Percentiles rank a stretch among this genome's conserved stretches.
phyloP scores from a whole-genome alignment of 495 filamentous ascomycete species.

The Aspergillus indologenus region DNA sequence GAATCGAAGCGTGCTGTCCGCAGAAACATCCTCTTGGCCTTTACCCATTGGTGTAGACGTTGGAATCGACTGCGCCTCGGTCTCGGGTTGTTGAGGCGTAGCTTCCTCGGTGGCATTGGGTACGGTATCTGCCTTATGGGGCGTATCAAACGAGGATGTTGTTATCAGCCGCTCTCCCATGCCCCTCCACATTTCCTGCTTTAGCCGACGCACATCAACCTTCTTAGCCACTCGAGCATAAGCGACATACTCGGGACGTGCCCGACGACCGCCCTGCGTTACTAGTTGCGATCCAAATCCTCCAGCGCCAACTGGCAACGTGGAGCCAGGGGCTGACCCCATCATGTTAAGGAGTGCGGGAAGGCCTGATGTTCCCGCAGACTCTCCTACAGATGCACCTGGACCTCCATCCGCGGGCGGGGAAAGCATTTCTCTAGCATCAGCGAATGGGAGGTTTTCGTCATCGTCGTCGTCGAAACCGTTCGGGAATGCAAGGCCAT shows the following conservation, averaged over 20 bases:
- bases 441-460: constrained; percentile 82
- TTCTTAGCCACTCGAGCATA: constrained; percentile 97
- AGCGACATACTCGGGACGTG: constrained; percentile 92
- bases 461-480: constrained; percentile 68
- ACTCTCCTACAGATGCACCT: constrained; percentile 37
- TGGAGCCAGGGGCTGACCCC: constrained; percentile 38
- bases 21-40: constrained; percentile 18
- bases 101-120: constrained; percentile 22
- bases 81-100: constrained; percentile 28
- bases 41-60: constrained; percentile 33
- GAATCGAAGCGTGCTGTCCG: constrained; percentile 66
- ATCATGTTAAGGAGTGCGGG: constrained; percentile 43
- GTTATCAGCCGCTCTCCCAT: constrained; percentile 57
- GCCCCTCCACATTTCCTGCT: constrained; percentile 94
- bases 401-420: constrained; percentile 55
- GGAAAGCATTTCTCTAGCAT: constrained; percentile 86
- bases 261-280: constrained; percentile 71
- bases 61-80: constrained; percentile 25
- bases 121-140: constrained; percentile 26
- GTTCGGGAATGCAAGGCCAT: constrained; percentile 73
- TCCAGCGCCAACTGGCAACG: constrained; percentile 34
- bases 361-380: constrained; percentile 36
- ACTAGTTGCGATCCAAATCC: constrained; percentile 92
- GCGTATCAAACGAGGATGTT: constrained; percentile 32
- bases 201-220: constrained; percentile 92